Evolutionary conservation across 2,329 filamentous ascomycete species (phyloP), one percentile per base, ranked within the genome.

Genomic region (Emericellopsis atlantica): DNA sequence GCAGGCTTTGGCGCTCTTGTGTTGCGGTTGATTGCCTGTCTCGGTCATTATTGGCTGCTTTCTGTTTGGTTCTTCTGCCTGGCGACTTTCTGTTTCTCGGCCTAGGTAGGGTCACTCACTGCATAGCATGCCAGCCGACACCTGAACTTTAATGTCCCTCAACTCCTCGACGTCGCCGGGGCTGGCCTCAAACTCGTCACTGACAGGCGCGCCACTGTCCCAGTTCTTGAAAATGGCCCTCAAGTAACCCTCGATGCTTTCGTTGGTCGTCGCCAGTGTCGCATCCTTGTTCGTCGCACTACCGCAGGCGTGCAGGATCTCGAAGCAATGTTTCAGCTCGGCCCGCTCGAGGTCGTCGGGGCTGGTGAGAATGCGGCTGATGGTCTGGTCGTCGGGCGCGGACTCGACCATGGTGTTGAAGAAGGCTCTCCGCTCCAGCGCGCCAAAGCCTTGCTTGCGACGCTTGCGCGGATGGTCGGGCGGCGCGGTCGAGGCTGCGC

Each of bases 211-310:
- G 10, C 32, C 36, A 10, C 37, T 9, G 14, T n/a, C 14, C 42
- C 56, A 59, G 2, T 48, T 43, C 6, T 50, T 50, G 42, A 59
- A 59, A 0, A 57, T 43, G 12, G 57, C 57, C 0, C 50, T 50
- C 24, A 59, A 40, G 24, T 59, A 59, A 1, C 51, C 49, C 18
- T 59, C 57, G 40, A 59, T 54, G 6, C 54, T 59, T 15, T 49
- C 46, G 10, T 48, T 46, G 0, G 57, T 58, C 23, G 48, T 48
- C 1, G 40, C 33, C 15, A 55, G 39, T 1, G 46, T 52, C 3
- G 53, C 48, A 4, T 40, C 40, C 1, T 39, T 32, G 4, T 57
- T 48, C 1, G 54, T 58, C 5, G 57, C 54, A 0, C 38, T 22
- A 0, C 54, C 52, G 10, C 57, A 59, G 0, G 54, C 57, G 22